Evolutionary conservation across 2,329 filamentous ascomycete genomes (phyloP).

Genomic region (Fusarium oxysporum): DNA sequence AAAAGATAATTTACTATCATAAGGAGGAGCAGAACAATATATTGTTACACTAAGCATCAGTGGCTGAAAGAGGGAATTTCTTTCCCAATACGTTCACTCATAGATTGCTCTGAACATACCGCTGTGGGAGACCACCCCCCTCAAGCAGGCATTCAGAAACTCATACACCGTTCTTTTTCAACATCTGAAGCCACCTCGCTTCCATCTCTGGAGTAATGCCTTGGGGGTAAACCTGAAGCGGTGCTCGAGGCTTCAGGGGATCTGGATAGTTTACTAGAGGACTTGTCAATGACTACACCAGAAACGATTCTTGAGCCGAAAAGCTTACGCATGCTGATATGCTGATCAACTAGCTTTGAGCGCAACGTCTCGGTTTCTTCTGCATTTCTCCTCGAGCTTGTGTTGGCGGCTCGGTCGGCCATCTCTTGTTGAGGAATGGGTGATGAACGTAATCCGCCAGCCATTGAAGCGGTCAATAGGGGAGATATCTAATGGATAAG

Average conservation of each 20-base stretch:
- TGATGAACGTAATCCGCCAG: slow-evolving; percentile 33
- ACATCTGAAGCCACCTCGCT: slow-evolving; percentile 51
- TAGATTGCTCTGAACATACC: not conserved
- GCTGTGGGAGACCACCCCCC: not conserved
- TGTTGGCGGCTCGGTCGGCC: slow-evolving; percentile 39
- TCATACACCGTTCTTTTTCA: slow-evolving; percentile 39
- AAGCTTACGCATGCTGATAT: slow-evolving; percentile 60
- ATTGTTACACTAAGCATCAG: not conserved
- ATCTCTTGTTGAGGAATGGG: slow-evolving; percentile 38
- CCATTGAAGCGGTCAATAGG: slow-evolving; percentile 20
- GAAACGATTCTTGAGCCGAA: not conserved
- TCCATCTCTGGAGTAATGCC: slow-evolving; percentile 58
- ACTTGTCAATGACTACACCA: slow-evolving; percentile 18
- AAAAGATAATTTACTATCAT: not conserved
- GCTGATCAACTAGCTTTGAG: slow-evolving; percentile 56
- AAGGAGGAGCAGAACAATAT: not conserved
- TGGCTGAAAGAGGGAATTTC: not conserved
- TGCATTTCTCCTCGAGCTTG: slow-evolving; percentile 52
- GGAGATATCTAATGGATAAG: not conserved
- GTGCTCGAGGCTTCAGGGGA: slow-evolving; percentile 56
- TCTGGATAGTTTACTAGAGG: slow-evolving; percentile 54
- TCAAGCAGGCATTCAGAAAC: not conserved
- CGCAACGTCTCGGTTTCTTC: slow-evolving; percentile 58
- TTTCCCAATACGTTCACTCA: not conserved
- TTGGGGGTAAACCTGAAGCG: slow-evolving; percentile 51